phyloP scores from a whole-genome alignment of 1,284 basidiomycete genomes.

The Tremellales sp. region DNA sequence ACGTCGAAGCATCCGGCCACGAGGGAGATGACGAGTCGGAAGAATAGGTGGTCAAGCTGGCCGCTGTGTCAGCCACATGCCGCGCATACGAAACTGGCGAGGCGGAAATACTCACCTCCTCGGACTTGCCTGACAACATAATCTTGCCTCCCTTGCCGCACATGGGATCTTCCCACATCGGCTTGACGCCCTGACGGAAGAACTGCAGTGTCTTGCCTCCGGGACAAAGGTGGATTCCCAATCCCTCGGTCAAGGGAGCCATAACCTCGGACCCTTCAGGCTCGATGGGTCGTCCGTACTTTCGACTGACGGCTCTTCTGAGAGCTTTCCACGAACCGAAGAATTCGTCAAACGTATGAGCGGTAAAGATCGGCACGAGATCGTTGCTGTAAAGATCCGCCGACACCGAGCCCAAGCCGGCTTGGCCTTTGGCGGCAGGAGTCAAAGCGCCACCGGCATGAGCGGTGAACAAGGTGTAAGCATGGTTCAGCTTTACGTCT shows the following conservation, averaged over 20 bases:
- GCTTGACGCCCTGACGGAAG: conserved; percentile 28
- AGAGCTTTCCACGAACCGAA: conserved; percentile 34
- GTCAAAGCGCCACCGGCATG: too few species aligned
- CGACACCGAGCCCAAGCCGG: background rate
- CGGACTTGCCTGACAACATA: conserved; percentile 22
- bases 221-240: conserved; percentile 23
- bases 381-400: conserved; percentile 21
- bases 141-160: conserved; percentile 32
- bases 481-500: too few species aligned
- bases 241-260: conserved; percentile 3
- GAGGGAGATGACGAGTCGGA: conserved; percentile 24
- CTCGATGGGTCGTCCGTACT: conserved; percentile 19
- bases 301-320: conserved; percentile 17
- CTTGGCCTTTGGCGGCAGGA: too few species aligned
- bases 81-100: background rate
- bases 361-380: conserved; percentile 24
- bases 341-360: conserved; percentile 23
- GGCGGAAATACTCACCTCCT: conserved; percentile 19
- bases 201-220: conserved; percentile 38
- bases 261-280: conserved; percentile 5
- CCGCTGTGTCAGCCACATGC: background rate
- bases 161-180: conserved; percentile 39
- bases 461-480: too few species aligned
- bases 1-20: conserved; percentile 19
- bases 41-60: conserved; percentile 26